These are phyloP conservation scores for Neolentinus lepideus DNA, from an alignment of 1,284 basidiomycete genomes.

Conservation along the genomic window DNA sequence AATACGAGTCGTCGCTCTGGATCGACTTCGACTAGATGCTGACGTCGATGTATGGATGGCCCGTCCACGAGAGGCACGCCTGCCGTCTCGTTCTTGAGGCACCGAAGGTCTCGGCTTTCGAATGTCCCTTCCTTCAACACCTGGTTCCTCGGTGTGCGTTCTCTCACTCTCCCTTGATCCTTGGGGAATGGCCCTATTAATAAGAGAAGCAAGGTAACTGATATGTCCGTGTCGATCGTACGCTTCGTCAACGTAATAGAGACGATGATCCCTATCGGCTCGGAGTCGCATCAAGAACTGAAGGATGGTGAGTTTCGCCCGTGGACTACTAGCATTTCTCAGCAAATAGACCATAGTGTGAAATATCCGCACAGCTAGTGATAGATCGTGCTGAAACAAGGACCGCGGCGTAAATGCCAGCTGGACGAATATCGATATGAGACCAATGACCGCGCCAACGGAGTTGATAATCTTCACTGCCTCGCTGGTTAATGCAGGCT, in stretches of 20 bases:
- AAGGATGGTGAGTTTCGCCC: slow-evolving; percentile 68
- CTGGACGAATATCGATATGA: slow-evolving; percentile 63
- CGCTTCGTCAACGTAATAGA: slow-evolving; percentile 58
- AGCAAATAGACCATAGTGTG: slow-evolving; percentile 37
- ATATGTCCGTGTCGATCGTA: slow-evolving; percentile 51
- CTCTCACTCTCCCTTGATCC: slow-evolving; percentile 11
- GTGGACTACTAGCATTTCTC: slow-evolving; percentile 41
- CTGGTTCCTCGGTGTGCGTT: slow-evolving; percentile 13
- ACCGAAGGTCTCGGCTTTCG: slow-evolving; percentile 42
- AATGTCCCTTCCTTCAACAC: slow-evolving; percentile 30
- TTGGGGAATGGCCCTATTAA: slow-evolving; percentile 32
- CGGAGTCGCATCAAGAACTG: slow-evolving; percentile 89
- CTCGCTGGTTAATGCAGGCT: background rate
- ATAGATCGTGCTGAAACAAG: slow-evolving; percentile 33
- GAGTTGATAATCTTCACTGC: slow-evolving; percentile 14
- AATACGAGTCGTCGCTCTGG: slow-evolving; percentile 36
- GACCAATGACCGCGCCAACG: slow-evolving; percentile 54
- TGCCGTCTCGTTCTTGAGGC: slow-evolving; percentile 45
- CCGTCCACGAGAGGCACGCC: slow-evolving; percentile 53
- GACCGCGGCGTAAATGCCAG: slow-evolving; percentile 61
- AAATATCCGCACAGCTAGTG: slow-evolving; percentile 47
- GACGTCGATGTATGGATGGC: slow-evolving; percentile 38
- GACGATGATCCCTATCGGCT: slow-evolving; percentile 85
- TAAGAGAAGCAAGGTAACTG: slow-evolving; percentile 43
- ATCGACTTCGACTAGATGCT: slow-evolving; percentile 63